Evolutionary conservation across 2,329 filamentous ascomycete species (phyloP).

Genomic region (Penicillium decumbens): DNA sequence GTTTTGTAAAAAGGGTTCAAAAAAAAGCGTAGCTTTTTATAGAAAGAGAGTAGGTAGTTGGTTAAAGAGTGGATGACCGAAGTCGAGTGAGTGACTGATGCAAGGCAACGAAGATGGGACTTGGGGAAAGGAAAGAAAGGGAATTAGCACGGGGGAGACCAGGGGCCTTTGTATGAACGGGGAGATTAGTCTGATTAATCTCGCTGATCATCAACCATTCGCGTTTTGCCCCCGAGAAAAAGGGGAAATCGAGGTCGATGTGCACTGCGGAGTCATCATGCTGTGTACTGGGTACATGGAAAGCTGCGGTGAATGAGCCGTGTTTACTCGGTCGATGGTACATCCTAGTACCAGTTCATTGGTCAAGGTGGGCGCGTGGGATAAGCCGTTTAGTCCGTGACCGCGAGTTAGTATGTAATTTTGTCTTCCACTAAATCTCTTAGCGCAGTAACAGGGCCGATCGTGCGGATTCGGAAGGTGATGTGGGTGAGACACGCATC

Average conservation of each 20-base stretch:
- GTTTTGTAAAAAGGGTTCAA: slow-evolving; percentile 23
- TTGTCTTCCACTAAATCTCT: slow-evolving; percentile 11
- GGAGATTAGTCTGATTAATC: slow-evolving; percentile 39
- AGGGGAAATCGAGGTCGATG: slow-evolving; percentile 5
- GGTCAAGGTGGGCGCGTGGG: slow-evolving; percentile 8
- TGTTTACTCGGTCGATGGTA: neutral
- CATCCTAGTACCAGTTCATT: slow-evolving; percentile 9
- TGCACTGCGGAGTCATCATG: slow-evolving; percentile 9
- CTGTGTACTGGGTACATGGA: slow-evolving; percentile 5
- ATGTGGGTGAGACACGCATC: neutral
- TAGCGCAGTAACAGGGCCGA: slow-evolving; percentile 13
- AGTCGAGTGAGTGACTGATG: slow-evolving; percentile 38
- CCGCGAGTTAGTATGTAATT: slow-evolving; percentile 12
- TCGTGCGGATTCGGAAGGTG: slow-evolving; percentile 1
- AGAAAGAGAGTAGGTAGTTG: slow-evolving; percentile 33
- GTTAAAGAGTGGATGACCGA: slow-evolving; percentile 44
- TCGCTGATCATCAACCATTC: slow-evolving; percentile 28
- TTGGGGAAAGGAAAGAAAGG: slow-evolving; percentile 27
- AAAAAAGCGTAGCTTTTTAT: slow-evolving; percentile 30
- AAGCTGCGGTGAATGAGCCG: neutral
- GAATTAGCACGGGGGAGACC: slow-evolving; percentile 23
- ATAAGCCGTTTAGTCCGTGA: slow-evolving; percentile 9
- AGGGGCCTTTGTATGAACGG: slow-evolving; percentile 37
- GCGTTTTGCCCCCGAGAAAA: slow-evolving; percentile 12
- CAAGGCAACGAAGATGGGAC: slow-evolving; percentile 31